Percentiles rank a stretch among this genome's conserved stretches.
phyloP scores from a whole-genome alignment of 2,329 filamentous ascomycete species.

The Talaromyces islandicus region DNA sequence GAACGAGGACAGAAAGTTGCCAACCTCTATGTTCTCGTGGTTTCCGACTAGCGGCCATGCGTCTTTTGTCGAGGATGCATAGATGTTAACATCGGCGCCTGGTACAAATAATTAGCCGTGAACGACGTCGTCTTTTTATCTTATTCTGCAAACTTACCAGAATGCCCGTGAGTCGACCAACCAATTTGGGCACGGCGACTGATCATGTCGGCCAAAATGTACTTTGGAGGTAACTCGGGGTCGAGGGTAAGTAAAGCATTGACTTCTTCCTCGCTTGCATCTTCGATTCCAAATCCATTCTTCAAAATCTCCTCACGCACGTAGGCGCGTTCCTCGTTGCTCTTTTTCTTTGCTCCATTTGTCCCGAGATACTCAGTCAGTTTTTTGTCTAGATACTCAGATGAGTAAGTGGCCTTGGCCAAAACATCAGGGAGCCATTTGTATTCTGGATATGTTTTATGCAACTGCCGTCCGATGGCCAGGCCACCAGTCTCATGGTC shows the following conservation, averaged over 20 bases:
- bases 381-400: constrained; percentile 62
- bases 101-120: constrained; percentile 14
- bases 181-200: constrained; percentile 83
- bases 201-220: constrained; percentile 74
- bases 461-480: constrained; percentile 67
- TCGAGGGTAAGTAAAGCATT: constrained; percentile 53
- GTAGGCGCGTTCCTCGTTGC: constrained; percentile 53
- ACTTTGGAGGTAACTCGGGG: constrained; percentile 51
- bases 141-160: constrained; percentile 32
- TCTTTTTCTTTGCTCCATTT: constrained; percentile 26
- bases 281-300: constrained; percentile 67
- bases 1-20: constrained; percentile 72
- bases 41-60: constrained; percentile 69
- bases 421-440: constrained; percentile 79
- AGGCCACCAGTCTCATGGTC: constrained; percentile 96
- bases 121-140: neutral
- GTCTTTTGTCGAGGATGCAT: constrained; percentile 64
- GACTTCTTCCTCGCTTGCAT: constrained; percentile 68
- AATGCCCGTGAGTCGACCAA: constrained; percentile 92
- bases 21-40: constrained; percentile 91
- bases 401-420: constrained; percentile 69
- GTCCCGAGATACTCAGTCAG: constrained; percentile 55
- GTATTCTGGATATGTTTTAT: constrained; percentile 60
- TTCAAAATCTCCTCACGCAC: constrained; percentile 63
- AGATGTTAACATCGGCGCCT: constrained; percentile 94